Evolutionary conservation across 208 protist genomes (phyloP).

Genomic region (Leishmania turanica): DNA sequence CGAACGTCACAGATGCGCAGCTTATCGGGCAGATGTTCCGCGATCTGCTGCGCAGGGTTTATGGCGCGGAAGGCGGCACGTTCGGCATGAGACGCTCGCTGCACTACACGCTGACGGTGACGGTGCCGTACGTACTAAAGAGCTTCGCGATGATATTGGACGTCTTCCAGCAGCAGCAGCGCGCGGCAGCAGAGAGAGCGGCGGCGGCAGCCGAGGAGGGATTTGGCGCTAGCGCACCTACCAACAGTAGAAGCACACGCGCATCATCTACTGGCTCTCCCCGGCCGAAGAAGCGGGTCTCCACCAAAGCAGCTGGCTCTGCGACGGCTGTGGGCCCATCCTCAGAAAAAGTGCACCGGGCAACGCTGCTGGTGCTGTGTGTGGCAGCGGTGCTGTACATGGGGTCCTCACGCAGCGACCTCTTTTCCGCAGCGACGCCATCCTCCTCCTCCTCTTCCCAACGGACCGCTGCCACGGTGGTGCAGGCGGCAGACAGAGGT

Average conservation of each 20-base stretch:
- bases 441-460: background rate
- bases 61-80: constrained; percentile 3
- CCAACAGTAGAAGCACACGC: background rate
- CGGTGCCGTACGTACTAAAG: constrained; percentile 7
- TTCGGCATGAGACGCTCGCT: constrained; percentile 20
- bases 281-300: background rate
- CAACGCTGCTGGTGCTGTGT: constrained; percentile 18
- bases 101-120: constrained; percentile 27
- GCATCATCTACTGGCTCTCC: background rate
- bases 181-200: background rate
- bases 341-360: constrained; percentile 9
- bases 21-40: constrained; percentile 10
- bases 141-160: constrained; percentile 14
- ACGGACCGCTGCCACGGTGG: background rate
- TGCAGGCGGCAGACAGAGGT: background rate
- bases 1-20: constrained; percentile 18
- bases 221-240: background rate
- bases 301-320: background rate
- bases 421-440: background rate
- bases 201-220: background rate
- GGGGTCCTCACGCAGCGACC: background rate
- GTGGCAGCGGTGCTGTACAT: constrained; percentile 18
- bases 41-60: constrained; percentile 12
- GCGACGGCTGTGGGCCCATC: background rate
- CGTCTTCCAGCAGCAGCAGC: constrained; percentile 16